A percentile compares a stretch with the other conserved stretches of the same genome.
phyloP scores from a whole-genome alignment of 2,329 filamentous ascomycete genomes.

The Sporothrix pallida region DNA sequence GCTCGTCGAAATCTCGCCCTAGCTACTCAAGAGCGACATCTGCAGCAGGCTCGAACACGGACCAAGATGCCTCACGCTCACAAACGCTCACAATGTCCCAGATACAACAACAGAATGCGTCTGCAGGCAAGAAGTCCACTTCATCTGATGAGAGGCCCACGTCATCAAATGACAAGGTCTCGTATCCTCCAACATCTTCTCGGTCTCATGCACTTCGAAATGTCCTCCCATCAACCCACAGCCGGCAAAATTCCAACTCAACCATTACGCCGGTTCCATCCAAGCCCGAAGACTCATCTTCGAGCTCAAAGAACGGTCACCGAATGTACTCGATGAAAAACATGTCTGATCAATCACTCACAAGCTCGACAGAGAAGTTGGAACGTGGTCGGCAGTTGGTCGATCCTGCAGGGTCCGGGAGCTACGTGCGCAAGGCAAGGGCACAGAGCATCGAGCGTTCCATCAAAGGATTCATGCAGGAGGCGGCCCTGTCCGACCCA shows the following conservation, averaged over 20 bases:
- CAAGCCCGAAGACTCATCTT: conserved; percentile 32
- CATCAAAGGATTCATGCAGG: conserved; percentile 41
- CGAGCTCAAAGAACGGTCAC: neutral
- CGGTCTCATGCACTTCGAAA: conserved; percentile 43
- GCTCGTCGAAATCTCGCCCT: neutral
- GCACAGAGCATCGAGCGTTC: conserved; percentile 43
- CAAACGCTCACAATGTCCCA: neutral
- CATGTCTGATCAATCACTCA: conserved; percentile 37
- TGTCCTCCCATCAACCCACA: conserved; percentile 31
- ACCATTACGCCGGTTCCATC: conserved; percentile 20
- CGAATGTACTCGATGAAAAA: conserved; percentile 31
- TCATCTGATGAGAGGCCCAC: neutral
- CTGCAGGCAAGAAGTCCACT: neutral
- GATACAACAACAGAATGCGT: neutral
- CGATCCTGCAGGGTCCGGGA: neutral
- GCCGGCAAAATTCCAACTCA: conserved; percentile 37
- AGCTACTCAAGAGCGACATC: conserved; percentile 3
- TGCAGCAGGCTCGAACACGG: neutral
- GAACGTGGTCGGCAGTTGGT: conserved; percentile 37
- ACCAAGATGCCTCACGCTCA: neutral
- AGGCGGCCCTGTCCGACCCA: conserved; percentile 32
- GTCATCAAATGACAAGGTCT: conserved; percentile 29
- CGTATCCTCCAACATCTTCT: conserved; percentile 44
- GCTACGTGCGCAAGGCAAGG: conserved; percentile 41
- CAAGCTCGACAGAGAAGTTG: neutral